Evolutionary conservation across 768 basidiomycete genomes (phyloP), one percentile per base, ranked within the genome.

Genomic region (Russula brevipes): DNA sequence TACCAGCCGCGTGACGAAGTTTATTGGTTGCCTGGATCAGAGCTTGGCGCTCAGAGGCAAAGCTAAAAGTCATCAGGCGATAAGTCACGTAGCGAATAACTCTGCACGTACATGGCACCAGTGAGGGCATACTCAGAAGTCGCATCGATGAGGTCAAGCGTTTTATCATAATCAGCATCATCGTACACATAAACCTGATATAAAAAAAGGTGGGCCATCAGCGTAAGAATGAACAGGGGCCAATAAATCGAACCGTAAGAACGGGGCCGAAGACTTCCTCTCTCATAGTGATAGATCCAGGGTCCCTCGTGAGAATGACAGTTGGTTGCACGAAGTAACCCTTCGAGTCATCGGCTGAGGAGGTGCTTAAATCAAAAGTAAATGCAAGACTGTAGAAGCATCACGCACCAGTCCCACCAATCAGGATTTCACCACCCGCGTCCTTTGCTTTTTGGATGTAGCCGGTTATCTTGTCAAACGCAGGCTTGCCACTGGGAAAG

Each of bases 191-290:
- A 98, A 61, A 90, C 83, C 88, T 91, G 57, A 67, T 36, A 33
- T 31, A 39, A 24, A 24, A 24, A 24, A 24, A 24, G 24, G 24
- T 1, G 60, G 2, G 64, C 31, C 39, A 10, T 58, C 11, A 54
- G 11, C 50, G 30, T 10, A 5, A 1, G 16, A 31, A 8, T 53
- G 57, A 11, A 39, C 36, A 31, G 42, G 10, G 24, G 41, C 14
- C 4, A 45, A 47, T n/a, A 69, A 78, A 54, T 66, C 41, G 55
- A 41, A 91, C 92, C 41, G 95, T 96, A 57, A 98, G 70, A 41
- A 98, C 95, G 31, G 97, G 97, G 1, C 97, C 97, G 70, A 99
- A 98, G 70, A 99, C 91, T 77, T 99, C 97, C 68, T 98, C 91
- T 7, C 82, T 83, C 85, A 99, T 91, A 2, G 94, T 95, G 49